Conservation (phyloP, 2,329 filamentous ascomycete genomes). For the Triangularia setosa region DNA sequence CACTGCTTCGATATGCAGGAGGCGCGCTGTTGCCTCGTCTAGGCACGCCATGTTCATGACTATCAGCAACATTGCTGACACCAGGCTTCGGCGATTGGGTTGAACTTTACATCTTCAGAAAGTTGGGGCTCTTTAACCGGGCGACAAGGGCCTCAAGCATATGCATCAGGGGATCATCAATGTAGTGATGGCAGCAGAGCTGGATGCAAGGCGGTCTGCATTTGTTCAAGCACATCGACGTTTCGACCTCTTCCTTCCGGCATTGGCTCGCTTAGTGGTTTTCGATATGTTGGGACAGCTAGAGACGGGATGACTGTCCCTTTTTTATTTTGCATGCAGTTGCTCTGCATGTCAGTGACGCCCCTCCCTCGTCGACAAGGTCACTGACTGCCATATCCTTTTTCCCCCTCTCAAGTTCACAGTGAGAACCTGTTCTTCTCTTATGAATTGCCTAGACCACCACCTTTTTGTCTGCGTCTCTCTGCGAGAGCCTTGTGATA, state of each 20-base stretch:
- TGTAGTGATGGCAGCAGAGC: not conserved
- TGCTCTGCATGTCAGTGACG: not conserved
- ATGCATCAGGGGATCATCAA: not conserved
- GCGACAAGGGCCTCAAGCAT: not conserved
- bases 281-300: not conserved
- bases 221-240: not conserved
- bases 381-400: not conserved
- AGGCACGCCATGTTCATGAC: not conserved
- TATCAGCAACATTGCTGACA: not conserved
- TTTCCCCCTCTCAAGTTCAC: not conserved
- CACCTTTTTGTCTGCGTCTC: not conserved
- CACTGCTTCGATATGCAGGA: not conserved
- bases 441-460: not conserved
- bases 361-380: no score
- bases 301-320: not conserved
- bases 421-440: not conserved
- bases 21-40: not conserved
- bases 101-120: not conserved
- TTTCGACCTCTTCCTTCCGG: not conserved
- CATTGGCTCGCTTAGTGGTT: not conserved
- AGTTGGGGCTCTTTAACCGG: not conserved
- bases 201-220: conserved; percentile 3
- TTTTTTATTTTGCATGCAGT: not conserved
- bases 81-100: not conserved
- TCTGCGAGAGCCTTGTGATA: not conserved